Conservation (phyloP, 306 rosid genomes). For the Lablab purpureus region DNA sequence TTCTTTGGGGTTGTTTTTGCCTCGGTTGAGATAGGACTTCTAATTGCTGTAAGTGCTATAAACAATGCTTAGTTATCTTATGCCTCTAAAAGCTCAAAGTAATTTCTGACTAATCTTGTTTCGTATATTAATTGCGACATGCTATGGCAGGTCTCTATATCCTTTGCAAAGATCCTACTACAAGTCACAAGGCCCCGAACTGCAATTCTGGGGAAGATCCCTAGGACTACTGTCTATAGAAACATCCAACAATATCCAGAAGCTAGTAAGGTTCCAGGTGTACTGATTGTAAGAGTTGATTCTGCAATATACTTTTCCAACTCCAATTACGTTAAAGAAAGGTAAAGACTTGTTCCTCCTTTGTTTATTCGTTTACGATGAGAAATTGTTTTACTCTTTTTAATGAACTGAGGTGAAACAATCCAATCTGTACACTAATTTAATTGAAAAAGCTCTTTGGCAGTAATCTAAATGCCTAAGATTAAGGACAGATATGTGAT, state of each 20-base stretch:
- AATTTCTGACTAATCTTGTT: slow-evolving; percentile 30
- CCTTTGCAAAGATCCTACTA: slow-evolving; percentile 91
- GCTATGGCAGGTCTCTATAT: slow-evolving; percentile 74
- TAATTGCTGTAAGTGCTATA: slow-evolving; percentile 74
- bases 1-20: slow-evolving; percentile 87
- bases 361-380: background rate
- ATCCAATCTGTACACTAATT: background rate
- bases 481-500: background rate
- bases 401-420: background rate
- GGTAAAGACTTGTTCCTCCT: slow-evolving; percentile 58
- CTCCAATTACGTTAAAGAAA: slow-evolving; percentile 90
- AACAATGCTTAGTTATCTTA: slow-evolving; percentile 33
- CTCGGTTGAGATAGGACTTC: slow-evolving; percentile 86
- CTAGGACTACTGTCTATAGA: slow-evolving; percentile 84
- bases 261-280: slow-evolving; percentile 77
- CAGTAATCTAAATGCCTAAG: slow-evolving; percentile 3
- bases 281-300: slow-evolving; percentile 87
- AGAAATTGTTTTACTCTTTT: background rate
- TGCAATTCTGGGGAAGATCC: slow-evolving; percentile 87
- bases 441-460: background rate
- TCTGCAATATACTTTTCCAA: slow-evolving; percentile 96
- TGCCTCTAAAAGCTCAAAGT: slow-evolving; percentile 30
- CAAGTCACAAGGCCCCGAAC: slow-evolving; percentile 97
- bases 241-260: slow-evolving; percentile 92
- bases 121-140: slow-evolving; percentile 29